Conservation (phyloP, 108 stramenopile genomes). For the Conticribra weissflogii region DNA sequence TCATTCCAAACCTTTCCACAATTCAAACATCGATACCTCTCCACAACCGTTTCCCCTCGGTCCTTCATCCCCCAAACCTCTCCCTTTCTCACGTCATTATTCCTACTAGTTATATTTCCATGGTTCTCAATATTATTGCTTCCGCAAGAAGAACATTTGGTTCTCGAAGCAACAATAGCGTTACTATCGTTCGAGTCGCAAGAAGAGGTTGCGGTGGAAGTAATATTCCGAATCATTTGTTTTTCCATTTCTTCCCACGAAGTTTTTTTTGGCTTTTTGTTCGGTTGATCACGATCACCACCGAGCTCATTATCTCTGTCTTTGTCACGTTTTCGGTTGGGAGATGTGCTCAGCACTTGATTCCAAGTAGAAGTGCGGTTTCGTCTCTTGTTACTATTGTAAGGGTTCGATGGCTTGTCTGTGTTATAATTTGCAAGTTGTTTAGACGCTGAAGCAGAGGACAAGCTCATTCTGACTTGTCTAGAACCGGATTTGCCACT, state of each 20-base stretch:
- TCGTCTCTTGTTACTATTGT: constrained; percentile 49
- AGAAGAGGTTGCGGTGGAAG: constrained; percentile 1
- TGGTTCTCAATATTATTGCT: constrained; percentile 53
- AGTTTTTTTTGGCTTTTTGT: constrained; percentile 11
- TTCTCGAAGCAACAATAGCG: too few relatives aligned
- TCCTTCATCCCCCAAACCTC: constrained; percentile 80
- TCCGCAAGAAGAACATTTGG: constrained; percentile 48
- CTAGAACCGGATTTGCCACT: constrained; percentile 11
- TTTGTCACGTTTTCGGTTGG: constrained; percentile 18
- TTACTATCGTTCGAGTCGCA: too few relatives aligned
- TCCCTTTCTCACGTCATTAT: constrained; percentile 70
- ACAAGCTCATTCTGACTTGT: constrained; percentile 28
- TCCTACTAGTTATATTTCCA: constrained; percentile 66
- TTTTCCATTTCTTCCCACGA: constrained; percentile 40
- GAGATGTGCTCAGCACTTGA: constrained; percentile 35
- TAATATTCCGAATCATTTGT: constrained; percentile 17
- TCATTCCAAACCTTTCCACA: constrained; percentile 79
- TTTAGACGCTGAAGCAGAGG: constrained; percentile 22
- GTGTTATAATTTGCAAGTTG: not conserved
- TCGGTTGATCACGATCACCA: too few relatives aligned
- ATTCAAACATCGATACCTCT: constrained; percentile 59
- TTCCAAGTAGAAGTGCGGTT: constrained; percentile 58
- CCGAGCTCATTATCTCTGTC: constrained; percentile 16
- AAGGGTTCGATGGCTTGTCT: constrained; percentile 26
- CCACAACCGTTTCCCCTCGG: constrained; percentile 55